Base-by-base conservation (phyloP, 2,329 filamentous ascomycete genomes). In the Curvularia hawaiiensis region DNA sequence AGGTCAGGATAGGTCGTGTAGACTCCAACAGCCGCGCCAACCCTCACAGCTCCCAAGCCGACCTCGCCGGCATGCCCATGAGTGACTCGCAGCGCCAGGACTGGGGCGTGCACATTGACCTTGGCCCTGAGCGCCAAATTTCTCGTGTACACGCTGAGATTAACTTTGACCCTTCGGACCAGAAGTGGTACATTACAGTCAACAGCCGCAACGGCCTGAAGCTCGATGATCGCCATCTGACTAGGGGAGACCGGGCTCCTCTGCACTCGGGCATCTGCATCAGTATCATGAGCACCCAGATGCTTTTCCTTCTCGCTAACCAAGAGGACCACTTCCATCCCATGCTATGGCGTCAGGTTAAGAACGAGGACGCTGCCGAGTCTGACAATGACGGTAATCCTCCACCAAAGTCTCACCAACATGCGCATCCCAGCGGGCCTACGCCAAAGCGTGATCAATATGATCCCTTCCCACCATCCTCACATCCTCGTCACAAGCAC, bases 301-400 rank as follows among this genome's bases (percentile, higher is more conserved):
- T 99, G 95, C 94, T 98, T 83, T 99, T 99, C 77, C 91, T 97
- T 47, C 85, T 96, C n/a, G 94, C 95, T 0, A 87, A 86, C 24
- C 88, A 90, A 54, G 85, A 86, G 24, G 82, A 92, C 26, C 82
- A 85, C 46, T 88, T 96, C 59, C 85, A 90, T 70, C 83, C 83
- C 22, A 85, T 79, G 68, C 92, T 90, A 71, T 83, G 90, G 85
- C 71, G 73, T 41, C 74, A 90, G 65, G 87, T 90, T 12, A 74
- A 70, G 56, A 72, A 65, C 50, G 71, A 72, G 52, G 74, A 75
- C 35, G 70, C 71, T 20, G 67, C 72, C 26, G 72, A 75, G 52
- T 79, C 78, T 16, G 80, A 80, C 41, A 71, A 75, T 24, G 72
- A 74, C 22, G 72, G 72, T 50, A 66, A 73, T 22, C 70, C 64